A percentile compares a stretch with the other conserved stretches of the same genome.
phyloP scores from a whole-genome alignment of 2,329 filamentous ascomycete genomes.

The Fusarium neocosmosporiellum region DNA sequence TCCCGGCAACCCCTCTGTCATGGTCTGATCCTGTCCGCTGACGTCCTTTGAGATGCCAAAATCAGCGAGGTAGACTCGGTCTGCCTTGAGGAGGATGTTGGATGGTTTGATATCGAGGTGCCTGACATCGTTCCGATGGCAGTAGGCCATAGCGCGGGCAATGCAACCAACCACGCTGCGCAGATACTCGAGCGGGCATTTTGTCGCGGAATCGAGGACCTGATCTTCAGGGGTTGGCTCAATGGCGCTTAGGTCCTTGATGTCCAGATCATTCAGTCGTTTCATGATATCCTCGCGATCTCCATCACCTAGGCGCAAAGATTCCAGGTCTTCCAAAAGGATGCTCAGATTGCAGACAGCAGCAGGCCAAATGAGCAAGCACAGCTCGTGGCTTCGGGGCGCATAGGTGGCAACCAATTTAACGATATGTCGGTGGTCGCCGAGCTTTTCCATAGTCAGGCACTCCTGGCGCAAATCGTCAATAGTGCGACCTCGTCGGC shows the following conservation, averaged over 20 bases:
- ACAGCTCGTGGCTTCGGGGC: slow-evolving; percentile 53
- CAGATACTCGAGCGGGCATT: slow-evolving; percentile 55
- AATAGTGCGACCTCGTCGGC: slow-evolving; percentile 51
- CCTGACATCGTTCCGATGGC: slow-evolving; percentile 55
- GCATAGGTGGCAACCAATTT: slow-evolving; percentile 61
- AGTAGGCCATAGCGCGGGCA: slow-evolving; percentile 56
- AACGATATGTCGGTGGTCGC: slow-evolving; percentile 59
- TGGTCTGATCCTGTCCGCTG: slow-evolving; percentile 57
- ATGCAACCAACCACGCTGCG: slow-evolving; percentile 58
- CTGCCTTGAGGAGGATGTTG: slow-evolving; percentile 59
- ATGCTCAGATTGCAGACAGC: slow-evolving; percentile 58
- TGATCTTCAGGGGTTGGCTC: slow-evolving; percentile 41
- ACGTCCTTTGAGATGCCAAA: slow-evolving; percentile 63
- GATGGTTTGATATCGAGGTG: slow-evolving; percentile 62
- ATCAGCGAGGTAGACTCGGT: slow-evolving; percentile 60
- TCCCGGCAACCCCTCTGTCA: slow-evolving; percentile 54
- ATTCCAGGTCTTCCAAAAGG: slow-evolving; percentile 57
- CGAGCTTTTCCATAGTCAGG: slow-evolving; percentile 58
- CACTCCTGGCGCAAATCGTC: slow-evolving; percentile 58
- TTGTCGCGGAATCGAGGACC: slow-evolving; percentile 35
- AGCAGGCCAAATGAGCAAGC: slow-evolving; percentile 60
- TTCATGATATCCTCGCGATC: slow-evolving; percentile 55
- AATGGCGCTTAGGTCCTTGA: slow-evolving; percentile 52
- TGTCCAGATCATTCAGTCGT: slow-evolving; percentile 52
- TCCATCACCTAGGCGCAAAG: slow-evolving; percentile 50